A percentile compares a stretch with the other conserved stretches of the same genome.
These are phyloP conservation scores for Rhizopus arrhizus DNA, from an alignment of 371 early-diverging fungal genomes.

Conservation along the genomic window DNA sequence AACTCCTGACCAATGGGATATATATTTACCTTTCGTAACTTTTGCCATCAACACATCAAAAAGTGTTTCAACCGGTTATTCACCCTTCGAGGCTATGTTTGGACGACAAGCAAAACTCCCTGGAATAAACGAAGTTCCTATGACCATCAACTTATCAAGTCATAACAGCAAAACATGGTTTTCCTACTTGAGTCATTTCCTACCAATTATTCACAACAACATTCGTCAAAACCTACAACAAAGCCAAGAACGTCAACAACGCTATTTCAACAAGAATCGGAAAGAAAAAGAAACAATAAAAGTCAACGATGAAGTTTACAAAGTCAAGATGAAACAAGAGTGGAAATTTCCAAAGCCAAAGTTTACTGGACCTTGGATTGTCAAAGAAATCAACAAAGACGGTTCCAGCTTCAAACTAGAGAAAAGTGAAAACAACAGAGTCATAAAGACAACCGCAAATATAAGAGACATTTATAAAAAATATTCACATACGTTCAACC, in stretches of 20 bases:
- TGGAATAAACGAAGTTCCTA: no score
- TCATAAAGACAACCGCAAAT: no score
- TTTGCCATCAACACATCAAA: conserved; percentile 19
- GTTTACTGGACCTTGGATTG: conserved; percentile 18
- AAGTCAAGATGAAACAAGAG: conserved; percentile 7
- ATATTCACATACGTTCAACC: no score
- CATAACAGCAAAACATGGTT: conserved; percentile 13
- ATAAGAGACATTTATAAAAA: no score
- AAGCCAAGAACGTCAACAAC: conserved; percentile 20
- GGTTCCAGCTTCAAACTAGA: no score
- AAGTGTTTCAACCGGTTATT: conserved; percentile 6
- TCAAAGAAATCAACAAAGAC: no score
- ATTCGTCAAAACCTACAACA: conserved; percentile 6
- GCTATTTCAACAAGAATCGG: no score
- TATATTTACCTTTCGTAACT: conserved; percentile 18
- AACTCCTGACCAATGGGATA: conserved; percentile 15
- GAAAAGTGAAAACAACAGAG: no score
- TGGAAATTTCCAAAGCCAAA: conserved; percentile 12
- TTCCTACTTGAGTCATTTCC: conserved; percentile 15
- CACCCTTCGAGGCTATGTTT: conserved; percentile 21
- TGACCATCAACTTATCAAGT: neutral
- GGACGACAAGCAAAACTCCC: conserved; percentile 11
- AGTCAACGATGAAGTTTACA: conserved; percentile 8
- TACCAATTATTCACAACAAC: conserved; percentile 16
- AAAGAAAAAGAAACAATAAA: no score